Base-by-base conservation (phyloP, 2,329 filamentous ascomycete genomes). In the Pochonia chlamydosporia region DNA sequence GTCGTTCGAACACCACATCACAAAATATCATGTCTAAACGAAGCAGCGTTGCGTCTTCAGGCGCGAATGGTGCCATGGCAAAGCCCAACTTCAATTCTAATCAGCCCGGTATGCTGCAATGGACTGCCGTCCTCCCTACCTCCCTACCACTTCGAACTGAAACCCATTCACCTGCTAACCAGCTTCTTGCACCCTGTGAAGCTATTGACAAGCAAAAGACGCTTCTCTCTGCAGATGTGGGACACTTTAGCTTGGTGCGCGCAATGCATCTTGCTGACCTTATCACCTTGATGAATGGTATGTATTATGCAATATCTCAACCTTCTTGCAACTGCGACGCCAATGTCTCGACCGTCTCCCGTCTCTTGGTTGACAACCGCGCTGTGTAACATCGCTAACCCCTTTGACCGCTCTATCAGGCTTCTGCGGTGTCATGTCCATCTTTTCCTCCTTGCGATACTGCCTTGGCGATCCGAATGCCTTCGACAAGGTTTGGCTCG, bases 371-470 rank as follows among this genome's bases (percentile, higher is more conserved):
- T n/a, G n/a, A n/a, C n/a, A n/a, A n/a, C n/a, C n/a, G n/a, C n/a
- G n/a, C n/a, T n/a, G n/a, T n/a, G n/a, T n/a, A n/a, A n/a, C n/a
- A n/a, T n/a, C n/a, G 16, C 40, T 49, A 18, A 49, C 21, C 14
- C 6, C n/a, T 13, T 30, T 9, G 14, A 5, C 26, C n/a, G n/a
- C 25, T 25, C 16, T n/a, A 21, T 21, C n/a, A 61, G 87, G 88
- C 54, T 87, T 90, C 67, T 93, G 89, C 69, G 89, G 89, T 54
- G 82, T 96, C 66, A 92, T 96, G 85, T 96, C 92, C 63, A 81
- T 99, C 63, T 91, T 97, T 71, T 91, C 90, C 40, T 96, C 90
- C 21, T 81, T 99, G 71, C 88, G 90, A 56, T 97, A 97, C 76
- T 93, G 87, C 67, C 79, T 95, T 52, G 84, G 84, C 52, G 80